phyloP scores from a whole-genome alignment of 495 filamentous ascomycete species.

The Xylaria palmicola region DNA sequence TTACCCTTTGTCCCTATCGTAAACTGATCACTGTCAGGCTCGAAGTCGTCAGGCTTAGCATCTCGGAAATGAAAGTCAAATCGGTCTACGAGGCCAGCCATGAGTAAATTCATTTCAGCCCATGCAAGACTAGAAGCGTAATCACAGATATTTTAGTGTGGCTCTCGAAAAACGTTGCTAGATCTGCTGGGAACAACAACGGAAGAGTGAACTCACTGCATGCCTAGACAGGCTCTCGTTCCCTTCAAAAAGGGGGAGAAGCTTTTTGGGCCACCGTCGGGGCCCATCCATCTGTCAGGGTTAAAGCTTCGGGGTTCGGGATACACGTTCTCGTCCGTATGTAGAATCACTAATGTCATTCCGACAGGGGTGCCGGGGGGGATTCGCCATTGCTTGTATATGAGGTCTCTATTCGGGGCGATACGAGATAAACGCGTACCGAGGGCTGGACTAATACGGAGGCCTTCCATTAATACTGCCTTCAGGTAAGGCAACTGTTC shows the following conservation, averaged over 20 bases:
- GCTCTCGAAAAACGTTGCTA: too few relatives aligned
- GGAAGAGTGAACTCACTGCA: constrained; percentile 27
- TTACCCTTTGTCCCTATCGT: too few relatives aligned
- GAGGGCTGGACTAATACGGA: constrained; percentile 36
- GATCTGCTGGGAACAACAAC: not conserved
- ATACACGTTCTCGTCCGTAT: constrained; percentile 27
- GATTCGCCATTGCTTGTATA: constrained; percentile 46
- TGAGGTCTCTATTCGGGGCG: constrained; percentile 34
- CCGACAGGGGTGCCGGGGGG: constrained; percentile 40
- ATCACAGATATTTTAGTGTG: not conserved
- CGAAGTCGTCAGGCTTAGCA: too few relatives aligned
- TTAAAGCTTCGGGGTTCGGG: constrained; percentile 18
- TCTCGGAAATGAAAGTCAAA: too few relatives aligned
- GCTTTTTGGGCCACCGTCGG: constrained; percentile 7
- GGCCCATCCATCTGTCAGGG: constrained; percentile 23
- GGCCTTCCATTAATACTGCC: constrained; percentile 35
- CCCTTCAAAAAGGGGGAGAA: constrained; percentile 24
- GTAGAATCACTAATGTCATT: constrained; percentile 37
- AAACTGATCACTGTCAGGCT: too few relatives aligned
- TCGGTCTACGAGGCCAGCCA: constrained; percentile 16
- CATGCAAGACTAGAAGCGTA: constrained; percentile 23
- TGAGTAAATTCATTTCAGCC: constrained; percentile 26
- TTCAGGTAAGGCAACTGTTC: constrained; percentile 32
- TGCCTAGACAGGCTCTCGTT: constrained; percentile 29
- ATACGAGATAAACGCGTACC: constrained; percentile 39